Base-by-base conservation (phyloP, 495 filamentous ascomycete genomes). In the Neurospora sublineolata region DNA sequence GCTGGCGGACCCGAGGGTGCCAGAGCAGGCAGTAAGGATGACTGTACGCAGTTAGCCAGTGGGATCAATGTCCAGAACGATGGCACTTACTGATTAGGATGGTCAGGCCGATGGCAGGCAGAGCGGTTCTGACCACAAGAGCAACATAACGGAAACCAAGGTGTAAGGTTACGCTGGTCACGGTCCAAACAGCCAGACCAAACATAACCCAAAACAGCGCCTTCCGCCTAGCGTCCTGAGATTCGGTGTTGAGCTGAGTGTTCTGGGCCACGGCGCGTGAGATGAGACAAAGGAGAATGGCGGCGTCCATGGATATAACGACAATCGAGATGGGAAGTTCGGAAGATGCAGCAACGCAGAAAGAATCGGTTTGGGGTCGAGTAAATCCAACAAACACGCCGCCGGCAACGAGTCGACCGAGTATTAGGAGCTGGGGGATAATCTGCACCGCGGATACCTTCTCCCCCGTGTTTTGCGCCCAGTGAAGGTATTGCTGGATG, bases 401-500 rank as follows among this genome's bases (percentile, higher is more conserved):
- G 4, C 85, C 86, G 10, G 82, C 79, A 40, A 85, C 77, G 67
- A 87, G 79, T 67, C 86, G 81, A 4, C 77, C 77, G 20, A 83
- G 73, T 40, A 88, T 70, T 30, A 86, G 73, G 7, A 80, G 67
- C 77, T 86, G 84, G 69, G 82, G 77, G 36, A 82, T 70, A 10
- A 83, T 69, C 69, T 78, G 77, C 6, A 58, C 38, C 14, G 74
- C 71, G 11, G 76, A 71, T 39, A 75, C 5, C 71, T 79, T 82
- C 68, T 75, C 73, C 68, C 76, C 80, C 14, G 38, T 77, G 74
- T 77, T 83, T 71, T 79, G 72, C 37, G 75, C 83, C 85, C 86
- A 88, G 52, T 84, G 70, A 42, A 88, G 75, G 72, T 85, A 87
- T 76, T 86, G 84, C 72, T 85, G 83, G 72, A 86, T 73, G 46